Evolutionary conservation across 768 basidiomycete genomes (phyloP), one percentile per base, ranked within the genome.

Genomic region (Clitopilus hobsonii): DNA sequence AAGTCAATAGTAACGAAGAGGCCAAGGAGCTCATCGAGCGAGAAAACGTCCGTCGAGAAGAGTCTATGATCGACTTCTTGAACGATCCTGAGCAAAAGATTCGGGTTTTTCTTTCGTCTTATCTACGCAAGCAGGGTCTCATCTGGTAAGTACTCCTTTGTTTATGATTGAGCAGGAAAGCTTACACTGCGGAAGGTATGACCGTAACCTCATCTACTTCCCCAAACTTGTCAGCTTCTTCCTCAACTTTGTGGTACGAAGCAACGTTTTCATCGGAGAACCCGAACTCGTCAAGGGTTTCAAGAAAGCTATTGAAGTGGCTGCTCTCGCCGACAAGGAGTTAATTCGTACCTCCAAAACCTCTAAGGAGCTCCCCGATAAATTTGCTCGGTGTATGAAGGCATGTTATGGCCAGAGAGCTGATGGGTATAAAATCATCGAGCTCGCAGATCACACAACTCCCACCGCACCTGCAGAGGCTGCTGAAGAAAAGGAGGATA

Each of bases 51-150:
- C 56, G 64, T 14, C 74, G 73, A 49, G 79, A 79, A 25, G 74
- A 78, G 20, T 71, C 72, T 24, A 68, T 84, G 52, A 61, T 73
- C 0, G 58, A 66, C 3, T 92, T 92, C 66, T 68, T 92, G 55
- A 68, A 76, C 32, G 75, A 88, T 54, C 87, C 90, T 0, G 86
- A 83, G 59, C 67, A 65, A 7, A 67, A 73, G 26, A 69, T 86
- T 52, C 81, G 74, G 54, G 74, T 89, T 18, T 92, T 90, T 67
- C 71, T 92, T 56, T 86, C 88, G 0, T 86, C 86, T 4, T 79
- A 82, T 60, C 85, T 84, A 70, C 75, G 81, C 29, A 78, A 83
- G 53, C 81, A 82, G 54, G 90, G 90, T 23, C 74, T 88, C 48
- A 77, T 84, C 53, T 90, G 85, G 89, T 88, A 56, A n/a, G 76